Conservation (phyloP, 2,329 filamentous ascomycete species). For the Monosporascus sp. region DNA sequence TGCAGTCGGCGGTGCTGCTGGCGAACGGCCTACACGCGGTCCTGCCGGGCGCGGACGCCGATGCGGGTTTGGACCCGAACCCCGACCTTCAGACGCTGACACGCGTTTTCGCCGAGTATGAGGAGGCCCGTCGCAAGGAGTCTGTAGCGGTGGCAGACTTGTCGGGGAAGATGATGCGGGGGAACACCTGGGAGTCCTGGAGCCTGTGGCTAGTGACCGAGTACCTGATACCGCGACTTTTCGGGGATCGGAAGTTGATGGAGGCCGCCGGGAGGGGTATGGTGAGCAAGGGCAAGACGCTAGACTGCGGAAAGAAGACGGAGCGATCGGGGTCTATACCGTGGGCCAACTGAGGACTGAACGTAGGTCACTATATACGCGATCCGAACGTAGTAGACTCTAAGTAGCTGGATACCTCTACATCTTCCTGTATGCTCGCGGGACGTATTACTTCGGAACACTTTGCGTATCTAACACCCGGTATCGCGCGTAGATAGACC, state of each 20-base stretch:
- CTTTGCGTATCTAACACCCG: no score
- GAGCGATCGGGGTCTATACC: not conserved
- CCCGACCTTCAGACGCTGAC: not conserved
- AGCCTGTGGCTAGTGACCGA: not conserved
- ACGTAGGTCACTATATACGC: no score
- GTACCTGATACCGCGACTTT: not conserved
- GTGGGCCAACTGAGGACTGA: not conserved
- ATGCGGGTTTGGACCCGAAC: not conserved
- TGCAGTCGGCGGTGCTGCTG: not conserved
- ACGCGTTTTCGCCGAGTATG: not conserved
- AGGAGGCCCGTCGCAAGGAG: not conserved
- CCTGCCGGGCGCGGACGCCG: not conserved
- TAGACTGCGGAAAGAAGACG: not conserved
- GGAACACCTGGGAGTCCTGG: not conserved
- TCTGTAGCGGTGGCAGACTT: not conserved
- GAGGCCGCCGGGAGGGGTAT: not conserved
- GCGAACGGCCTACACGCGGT: not conserved
- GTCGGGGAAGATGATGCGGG: not conserved
- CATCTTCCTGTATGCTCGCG: no score
- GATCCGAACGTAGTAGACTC: no score
- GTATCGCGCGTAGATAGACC: no score
- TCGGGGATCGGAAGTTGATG: not conserved
- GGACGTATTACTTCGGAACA: no score
- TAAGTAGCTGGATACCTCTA: no score
- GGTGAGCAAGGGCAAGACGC: not conserved